Evolutionary conservation across 768 basidiomycete species (phyloP).

Genomic region (Porphyrellus cyaneotinctus): DNA sequence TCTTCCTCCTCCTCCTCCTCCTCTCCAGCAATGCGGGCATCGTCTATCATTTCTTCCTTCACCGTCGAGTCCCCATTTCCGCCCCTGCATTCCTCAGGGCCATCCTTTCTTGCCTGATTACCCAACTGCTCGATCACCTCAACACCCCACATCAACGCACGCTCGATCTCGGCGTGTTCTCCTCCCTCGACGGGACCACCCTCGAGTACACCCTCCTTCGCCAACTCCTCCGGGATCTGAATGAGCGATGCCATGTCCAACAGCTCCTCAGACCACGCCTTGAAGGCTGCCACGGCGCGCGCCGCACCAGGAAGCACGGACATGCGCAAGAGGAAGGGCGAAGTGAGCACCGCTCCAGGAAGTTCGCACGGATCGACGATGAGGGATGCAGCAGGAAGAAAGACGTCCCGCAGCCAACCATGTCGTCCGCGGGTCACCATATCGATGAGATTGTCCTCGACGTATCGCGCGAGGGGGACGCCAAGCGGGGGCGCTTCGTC

Average conservation of each 20-base stretch:
- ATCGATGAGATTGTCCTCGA: constrained; percentile 39
- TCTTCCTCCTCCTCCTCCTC: constrained; percentile 7
- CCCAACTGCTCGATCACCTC: constrained; percentile 44
- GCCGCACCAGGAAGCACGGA: constrained; percentile 12
- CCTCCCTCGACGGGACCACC: constrained; percentile 7
- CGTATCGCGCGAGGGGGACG: constrained; percentile 37
- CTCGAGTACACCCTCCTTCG: constrained; percentile 28
- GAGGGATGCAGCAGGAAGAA: constrained; percentile 3
- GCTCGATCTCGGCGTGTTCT: constrained; percentile 30
- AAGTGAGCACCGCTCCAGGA: not conserved
- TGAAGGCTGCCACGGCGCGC: constrained; percentile 1
- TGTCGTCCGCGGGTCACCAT: constrained; percentile 41
- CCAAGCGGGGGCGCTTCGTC: constrained; percentile 20
- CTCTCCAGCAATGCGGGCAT: not conserved
- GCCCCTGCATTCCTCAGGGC: not conserved
- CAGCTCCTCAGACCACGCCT: constrained; percentile 13
- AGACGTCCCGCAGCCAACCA: constrained; percentile 30
- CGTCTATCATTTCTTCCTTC: constrained; percentile 14
- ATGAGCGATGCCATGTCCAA: constrained; percentile 45
- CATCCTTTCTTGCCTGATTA: not conserved
- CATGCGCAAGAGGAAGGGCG: constrained; percentile 13
- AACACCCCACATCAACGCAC: constrained; percentile 55
- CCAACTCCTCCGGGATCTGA: constrained; percentile 38
- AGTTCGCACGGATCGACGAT: not conserved
- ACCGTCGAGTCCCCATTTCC: constrained; percentile 3